Evolutionary conservation across 116 monocot genomes (phyloP).

Genomic region (Cymodocea nodosa): DNA sequence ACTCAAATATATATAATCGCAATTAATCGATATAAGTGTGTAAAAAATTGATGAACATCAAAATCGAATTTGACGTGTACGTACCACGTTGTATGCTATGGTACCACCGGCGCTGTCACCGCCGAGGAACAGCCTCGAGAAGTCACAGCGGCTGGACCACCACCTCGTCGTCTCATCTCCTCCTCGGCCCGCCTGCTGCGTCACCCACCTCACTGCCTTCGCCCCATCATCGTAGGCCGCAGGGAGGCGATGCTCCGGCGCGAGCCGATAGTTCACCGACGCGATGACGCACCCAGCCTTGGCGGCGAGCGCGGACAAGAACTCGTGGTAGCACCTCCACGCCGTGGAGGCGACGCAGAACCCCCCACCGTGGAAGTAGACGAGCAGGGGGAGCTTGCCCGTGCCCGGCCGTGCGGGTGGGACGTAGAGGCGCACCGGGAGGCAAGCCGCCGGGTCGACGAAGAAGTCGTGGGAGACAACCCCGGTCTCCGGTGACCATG

Average conservation of each 20-base stretch:
- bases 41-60: no score
- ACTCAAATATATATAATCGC: no score
- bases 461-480: slow-evolving; percentile 25
- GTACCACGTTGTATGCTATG: slow-evolving; percentile 43
- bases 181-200: slow-evolving; percentile 4
- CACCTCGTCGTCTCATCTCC: slow-evolving; percentile 6
- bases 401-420: slow-evolving; percentile 24
- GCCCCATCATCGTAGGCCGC: slow-evolving; percentile 67
- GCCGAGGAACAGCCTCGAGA: slow-evolving; percentile 38
- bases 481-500: slow-evolving; percentile 18
- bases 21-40: no score
- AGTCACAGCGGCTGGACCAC: slow-evolving; percentile 26
- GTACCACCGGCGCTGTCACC: slow-evolving; percentile 83
- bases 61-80: no score
- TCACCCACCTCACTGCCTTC: slow-evolving; percentile 39
- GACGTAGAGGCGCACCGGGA: slow-evolving; percentile 57
- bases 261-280: slow-evolving; percentile 79
- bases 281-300: slow-evolving; percentile 30
- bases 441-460: slow-evolving; percentile 17
- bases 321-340: slow-evolving; percentile 79
- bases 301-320: slow-evolving; percentile 35
- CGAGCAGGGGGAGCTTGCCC: slow-evolving; percentile 27
- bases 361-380: slow-evolving; percentile 93
- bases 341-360: slow-evolving; percentile 79
- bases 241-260: slow-evolving; percentile 86